These are phyloP conservation scores for Pontederia paniculata DNA, from an alignment of 176 grass and related monocot genomes.

Conservation along the genomic window DNA sequence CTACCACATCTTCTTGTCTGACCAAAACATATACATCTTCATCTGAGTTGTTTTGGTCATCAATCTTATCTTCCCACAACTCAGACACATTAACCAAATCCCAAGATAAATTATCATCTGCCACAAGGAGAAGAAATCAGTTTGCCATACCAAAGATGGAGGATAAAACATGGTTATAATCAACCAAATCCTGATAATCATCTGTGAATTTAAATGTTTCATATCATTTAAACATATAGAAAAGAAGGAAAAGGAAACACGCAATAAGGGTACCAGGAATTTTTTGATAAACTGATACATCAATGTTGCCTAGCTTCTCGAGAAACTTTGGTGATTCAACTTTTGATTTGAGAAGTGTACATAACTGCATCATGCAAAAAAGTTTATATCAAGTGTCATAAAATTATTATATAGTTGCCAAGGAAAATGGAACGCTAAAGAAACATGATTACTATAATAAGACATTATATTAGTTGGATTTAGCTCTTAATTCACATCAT, in stretches of 20 bases:
- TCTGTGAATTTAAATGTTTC: no score
- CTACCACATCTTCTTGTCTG: slow-evolving; percentile 1
- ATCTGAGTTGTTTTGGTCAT: neutral
- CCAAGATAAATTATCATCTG: slow-evolving; percentile 14
- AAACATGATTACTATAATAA: no score
- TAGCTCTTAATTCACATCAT: no score
- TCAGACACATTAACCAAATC: slow-evolving; percentile 3
- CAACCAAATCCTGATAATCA: no score
- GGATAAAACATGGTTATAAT: no score
- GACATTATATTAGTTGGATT: no score
- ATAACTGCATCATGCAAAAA: slow-evolving; percentile 60
- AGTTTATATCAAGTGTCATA: no score
- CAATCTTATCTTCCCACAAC: slow-evolving; percentile 6
- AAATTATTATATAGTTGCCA: no score
- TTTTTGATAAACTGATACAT: slow-evolving; percentile 38
- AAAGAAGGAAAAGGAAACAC: no score
- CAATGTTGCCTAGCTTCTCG: slow-evolving; percentile 51
- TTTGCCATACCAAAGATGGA: neutral
- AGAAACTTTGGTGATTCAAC: slow-evolving; percentile 74
- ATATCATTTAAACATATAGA: no score
- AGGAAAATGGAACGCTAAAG: no score
- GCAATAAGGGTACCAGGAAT: slow-evolving; percentile 23
- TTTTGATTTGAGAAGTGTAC: slow-evolving; percentile 61
- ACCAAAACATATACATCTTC: neutral
- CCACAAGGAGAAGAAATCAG: neutral